Evolutionary conservation across 371 early-diverging fungal genomes (phyloP).

Genomic region (Syncephalastrum monosporum): DNA sequence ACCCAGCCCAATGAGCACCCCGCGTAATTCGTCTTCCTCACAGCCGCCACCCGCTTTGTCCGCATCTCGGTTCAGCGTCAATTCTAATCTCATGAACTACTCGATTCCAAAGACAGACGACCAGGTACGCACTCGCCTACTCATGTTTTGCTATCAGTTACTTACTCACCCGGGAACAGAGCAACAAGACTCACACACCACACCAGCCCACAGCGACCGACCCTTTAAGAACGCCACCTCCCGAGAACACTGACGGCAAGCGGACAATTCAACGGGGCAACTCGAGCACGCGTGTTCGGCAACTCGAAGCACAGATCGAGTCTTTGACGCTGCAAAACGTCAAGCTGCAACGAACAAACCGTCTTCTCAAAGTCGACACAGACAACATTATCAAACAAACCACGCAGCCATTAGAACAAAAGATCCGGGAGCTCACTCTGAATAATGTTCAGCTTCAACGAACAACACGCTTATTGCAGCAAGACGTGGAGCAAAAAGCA

Average conservation of each 20-base stretch:
- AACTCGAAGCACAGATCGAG: slow-evolving; percentile 47
- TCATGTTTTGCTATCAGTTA: neutral
- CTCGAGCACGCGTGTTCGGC: slow-evolving; percentile 38
- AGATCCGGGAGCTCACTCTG: slow-evolving; percentile 37
- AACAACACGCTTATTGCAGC: slow-evolving; percentile 35
- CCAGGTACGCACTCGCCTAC: neutral
- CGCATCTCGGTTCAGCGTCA: slow-evolving; percentile 41
- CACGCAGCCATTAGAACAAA: slow-evolving; percentile 43
- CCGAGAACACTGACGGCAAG: slow-evolving; percentile 1
- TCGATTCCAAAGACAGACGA: slow-evolving; percentile 42
- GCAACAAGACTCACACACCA: neutral
- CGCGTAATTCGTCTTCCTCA: slow-evolving; percentile 17
- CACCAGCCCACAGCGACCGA: neutral
- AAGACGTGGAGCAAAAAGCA: slow-evolving; percentile 42
- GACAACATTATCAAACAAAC: slow-evolving; percentile 51
- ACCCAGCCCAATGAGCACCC: slow-evolving; percentile 15
- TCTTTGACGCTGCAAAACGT: slow-evolving; percentile 47
- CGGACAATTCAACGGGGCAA: slow-evolving; percentile 45
- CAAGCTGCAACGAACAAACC: slow-evolving; percentile 48
- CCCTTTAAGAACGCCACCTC: neutral
- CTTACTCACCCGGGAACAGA: neutral
- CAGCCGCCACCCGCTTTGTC: neutral
- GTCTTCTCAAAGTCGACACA: slow-evolving; percentile 48
- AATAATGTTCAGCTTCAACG: slow-evolving; percentile 48
- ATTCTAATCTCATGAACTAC: slow-evolving; percentile 54